phyloP scores from a whole-genome alignment of 176 grass and related monocot genomes.

The Tillandsia leiboldiana region DNA sequence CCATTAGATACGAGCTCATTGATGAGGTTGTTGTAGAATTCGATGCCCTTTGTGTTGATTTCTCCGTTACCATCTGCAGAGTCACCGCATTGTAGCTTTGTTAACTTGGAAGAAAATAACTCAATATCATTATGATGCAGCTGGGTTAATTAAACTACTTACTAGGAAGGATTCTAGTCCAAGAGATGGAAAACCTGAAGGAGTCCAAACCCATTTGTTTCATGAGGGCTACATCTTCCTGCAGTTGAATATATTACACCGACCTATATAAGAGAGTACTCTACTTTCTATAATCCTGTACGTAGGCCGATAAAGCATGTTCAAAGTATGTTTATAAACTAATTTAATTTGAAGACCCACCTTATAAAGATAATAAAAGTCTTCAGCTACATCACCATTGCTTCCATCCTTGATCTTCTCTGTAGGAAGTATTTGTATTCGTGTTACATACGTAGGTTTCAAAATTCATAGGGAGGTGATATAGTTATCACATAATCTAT shows the following conservation, averaged over 20 bases:
- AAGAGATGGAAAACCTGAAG: constrained; percentile 61
- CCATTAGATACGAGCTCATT: constrained; percentile 38
- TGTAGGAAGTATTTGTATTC: constrained; percentile 20
- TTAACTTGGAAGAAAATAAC: background rate
- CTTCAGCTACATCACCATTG: constrained; percentile 47
- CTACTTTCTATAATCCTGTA: too few relatives aligned
- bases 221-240: constrained; percentile 63
- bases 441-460: constrained; percentile 34
- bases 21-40: constrained; percentile 52
- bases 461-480: constrained; percentile 36
- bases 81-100: background rate
- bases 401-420: constrained; percentile 44
- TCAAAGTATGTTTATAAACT: too few relatives aligned
- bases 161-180: constrained; percentile 64
- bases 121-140: background rate
- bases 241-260: background rate
- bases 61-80: constrained; percentile 43
- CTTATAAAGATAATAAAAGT: constrained; percentile 54
- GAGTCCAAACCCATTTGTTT: constrained; percentile 60
- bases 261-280: too few relatives aligned
- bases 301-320: too few relatives aligned
- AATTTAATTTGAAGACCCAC: constrained; percentile 4
- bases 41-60: constrained; percentile 43
- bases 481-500: background rate
- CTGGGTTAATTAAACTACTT: background rate